Percentiles rank a stretch among this genome's conserved stretches.
phyloP scores from a whole-genome alignment of 179 eudicot genomes.

The Drosera spatulata region DNA sequence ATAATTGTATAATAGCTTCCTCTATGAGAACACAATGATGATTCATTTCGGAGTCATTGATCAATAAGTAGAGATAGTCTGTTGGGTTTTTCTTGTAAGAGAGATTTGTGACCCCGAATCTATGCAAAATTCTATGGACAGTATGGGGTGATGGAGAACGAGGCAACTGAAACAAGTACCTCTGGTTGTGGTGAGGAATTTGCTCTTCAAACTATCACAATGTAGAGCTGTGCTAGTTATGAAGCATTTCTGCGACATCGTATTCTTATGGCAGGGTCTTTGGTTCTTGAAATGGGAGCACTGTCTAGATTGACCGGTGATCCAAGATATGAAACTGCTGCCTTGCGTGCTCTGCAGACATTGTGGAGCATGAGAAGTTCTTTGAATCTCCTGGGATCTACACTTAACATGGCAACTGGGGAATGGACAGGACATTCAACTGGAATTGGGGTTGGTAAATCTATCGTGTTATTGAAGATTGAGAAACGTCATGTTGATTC shows the following conservation, averaged over 20 bases:
- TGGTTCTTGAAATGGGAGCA: slow-evolving; percentile 97
- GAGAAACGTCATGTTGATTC: background rate
- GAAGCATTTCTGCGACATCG: slow-evolving; percentile 11
- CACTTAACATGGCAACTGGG: slow-evolving; percentile 82
- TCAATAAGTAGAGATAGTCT: slow-evolving; percentile 24
- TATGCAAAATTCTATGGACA: slow-evolving; percentile 58
- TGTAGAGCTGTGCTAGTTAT: background rate
- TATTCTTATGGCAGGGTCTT: slow-evolving; percentile 50
- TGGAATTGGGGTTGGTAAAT: slow-evolving; percentile 88
- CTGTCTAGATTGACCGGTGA: slow-evolving; percentile 87
- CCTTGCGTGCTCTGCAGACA: slow-evolving; percentile 79
- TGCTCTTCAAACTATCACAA: background rate
- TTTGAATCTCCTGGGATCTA: slow-evolving; percentile 87
- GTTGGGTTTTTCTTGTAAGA: slow-evolving; percentile 36
- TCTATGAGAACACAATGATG: background rate
- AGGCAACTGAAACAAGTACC: slow-evolving; percentile 97
- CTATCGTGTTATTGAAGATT: background rate
- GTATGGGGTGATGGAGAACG: slow-evolving; percentile 92
- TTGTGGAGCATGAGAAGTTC: slow-evolving; percentile 98
- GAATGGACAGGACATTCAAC: slow-evolving; percentile 87
- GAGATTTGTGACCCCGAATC: slow-evolving; percentile 42
- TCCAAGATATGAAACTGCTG: slow-evolving; percentile 69
- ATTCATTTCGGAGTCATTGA: slow-evolving; percentile 1
- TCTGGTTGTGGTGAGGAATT: slow-evolving; percentile 81
- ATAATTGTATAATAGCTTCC: too few species aligned